These are phyloP conservation scores for Naumovozyma baii DNA, from an alignment of 805 yeast species.

Conservation along the genomic window DNA sequence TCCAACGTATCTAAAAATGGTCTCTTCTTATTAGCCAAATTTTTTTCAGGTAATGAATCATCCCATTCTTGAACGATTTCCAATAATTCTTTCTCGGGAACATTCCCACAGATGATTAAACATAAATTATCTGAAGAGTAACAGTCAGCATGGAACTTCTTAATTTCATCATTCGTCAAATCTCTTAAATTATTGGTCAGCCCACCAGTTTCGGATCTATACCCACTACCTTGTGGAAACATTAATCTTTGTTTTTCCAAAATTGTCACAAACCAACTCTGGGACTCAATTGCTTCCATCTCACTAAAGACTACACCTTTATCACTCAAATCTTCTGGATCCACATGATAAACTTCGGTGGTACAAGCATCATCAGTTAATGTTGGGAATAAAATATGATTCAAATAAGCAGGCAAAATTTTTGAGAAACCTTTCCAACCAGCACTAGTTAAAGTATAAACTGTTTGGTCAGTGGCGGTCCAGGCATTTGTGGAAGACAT, in stretches of 20 bases:
- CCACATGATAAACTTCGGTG: constrained; percentile 92
- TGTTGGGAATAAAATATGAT: constrained; percentile 77
- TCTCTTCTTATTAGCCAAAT: constrained; percentile 33
- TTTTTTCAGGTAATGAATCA: constrained; percentile 37
- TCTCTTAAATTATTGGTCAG: constrained; percentile 64
- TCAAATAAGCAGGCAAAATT: constrained; percentile 79
- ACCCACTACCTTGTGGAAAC: constrained; percentile 58
- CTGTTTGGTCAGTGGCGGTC: constrained; percentile 95
- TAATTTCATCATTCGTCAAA: constrained; percentile 63
- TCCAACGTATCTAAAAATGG: constrained; percentile 66
- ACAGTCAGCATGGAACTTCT: constrained; percentile 56
- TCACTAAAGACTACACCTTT: constrained; percentile 96
- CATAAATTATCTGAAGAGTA: constrained; percentile 82
- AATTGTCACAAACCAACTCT: constrained; percentile 57
- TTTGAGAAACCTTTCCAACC: constrained; percentile 92
- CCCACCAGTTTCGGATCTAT: constrained; percentile 92
- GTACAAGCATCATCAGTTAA: constrained; percentile 81
- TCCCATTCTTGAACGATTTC: constrained; percentile 55
- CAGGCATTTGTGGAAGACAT: constrained; percentile 90
- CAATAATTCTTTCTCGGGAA: constrained; percentile 67
- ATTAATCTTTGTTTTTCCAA: constrained; percentile 51
- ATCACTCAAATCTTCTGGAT: constrained; percentile 72
- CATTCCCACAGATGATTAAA: constrained; percentile 74
- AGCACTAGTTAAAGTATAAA: constrained; percentile 81
- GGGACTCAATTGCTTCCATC: constrained; percentile 88